These are phyloP conservation scores for Solanum corneliomulleri DNA, from an alignment of 257 asterid genomes.

Conservation along the genomic window DNA sequence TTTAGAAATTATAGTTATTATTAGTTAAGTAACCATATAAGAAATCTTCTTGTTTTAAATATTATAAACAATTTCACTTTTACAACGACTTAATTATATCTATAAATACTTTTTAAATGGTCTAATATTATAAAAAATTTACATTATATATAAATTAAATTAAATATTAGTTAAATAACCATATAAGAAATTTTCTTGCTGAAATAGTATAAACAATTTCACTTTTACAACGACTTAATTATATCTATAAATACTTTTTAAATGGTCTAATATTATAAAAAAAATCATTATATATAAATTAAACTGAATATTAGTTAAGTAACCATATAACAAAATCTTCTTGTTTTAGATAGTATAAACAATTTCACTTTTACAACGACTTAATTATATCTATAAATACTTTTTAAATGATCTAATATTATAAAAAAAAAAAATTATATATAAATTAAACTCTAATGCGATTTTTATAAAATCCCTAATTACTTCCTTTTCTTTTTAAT, in stretches of 20 bases:
- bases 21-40: background rate
- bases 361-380: background rate
- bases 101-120: too few relatives aligned
- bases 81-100: too few relatives aligned
- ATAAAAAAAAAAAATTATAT: background rate
- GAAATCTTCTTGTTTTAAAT: background rate
- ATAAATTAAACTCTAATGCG: background rate
- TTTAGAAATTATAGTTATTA: background rate
- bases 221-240: background rate
- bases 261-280: background rate
- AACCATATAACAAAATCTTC: background rate
- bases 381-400: background rate
- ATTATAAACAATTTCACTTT: background rate
- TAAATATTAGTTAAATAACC: background rate
- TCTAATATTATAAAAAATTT: too few relatives aligned
- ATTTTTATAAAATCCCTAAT: background rate
- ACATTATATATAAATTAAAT: too few relatives aligned
- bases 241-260: background rate
- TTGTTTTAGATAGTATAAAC: background rate
- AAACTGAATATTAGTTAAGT: background rate
- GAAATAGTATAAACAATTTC: too few relatives aligned
- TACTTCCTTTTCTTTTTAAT: background rate
- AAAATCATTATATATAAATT: background rate
- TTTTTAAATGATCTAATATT: background rate
- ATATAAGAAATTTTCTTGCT: background rate